phyloP scores from a whole-genome alignment of 352 stramenopile species.

The Aphanomyces stellatus region DNA sequence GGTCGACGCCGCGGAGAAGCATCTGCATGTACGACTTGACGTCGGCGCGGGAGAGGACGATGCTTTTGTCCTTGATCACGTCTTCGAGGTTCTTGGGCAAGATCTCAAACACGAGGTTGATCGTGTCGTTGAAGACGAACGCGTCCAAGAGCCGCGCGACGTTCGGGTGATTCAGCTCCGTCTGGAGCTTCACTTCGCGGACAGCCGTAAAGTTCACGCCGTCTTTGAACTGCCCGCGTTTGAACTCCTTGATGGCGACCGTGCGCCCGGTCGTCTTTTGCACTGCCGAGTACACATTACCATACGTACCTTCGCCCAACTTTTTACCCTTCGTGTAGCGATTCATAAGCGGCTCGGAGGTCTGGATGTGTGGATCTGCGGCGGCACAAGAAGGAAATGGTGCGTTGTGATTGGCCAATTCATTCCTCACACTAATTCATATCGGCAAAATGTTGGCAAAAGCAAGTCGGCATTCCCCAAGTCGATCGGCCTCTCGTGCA shows the following conservation, averaged over 20 bases:
- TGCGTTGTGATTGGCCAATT: not conserved
- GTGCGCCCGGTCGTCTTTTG: conserved; percentile 60
- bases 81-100: conserved; percentile 81
- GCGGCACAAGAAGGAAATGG: too few relatives aligned
- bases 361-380: too few relatives aligned
- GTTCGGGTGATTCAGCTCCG: conserved; percentile 79
- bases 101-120: conserved; percentile 87
- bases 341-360: conserved; percentile 66
- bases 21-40: conserved; percentile 88
- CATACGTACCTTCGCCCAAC: conserved; percentile 83
- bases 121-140: conserved; percentile 81
- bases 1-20: conserved; percentile 63
- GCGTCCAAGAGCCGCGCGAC: conserved; percentile 82
- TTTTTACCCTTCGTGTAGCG: conserved; percentile 65
- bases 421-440: not conserved
- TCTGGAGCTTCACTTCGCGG: conserved; percentile 84
- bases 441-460: not conserved
- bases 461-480: too few relatives aligned
- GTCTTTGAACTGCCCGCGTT: conserved; percentile 84
- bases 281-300: conserved; percentile 72
- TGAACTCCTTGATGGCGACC: conserved; percentile 86
- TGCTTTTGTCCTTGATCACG: conserved; percentile 83
- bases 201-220: conserved; percentile 83
- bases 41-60: conserved; percentile 73
- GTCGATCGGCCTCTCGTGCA: too few relatives aligned